Evolutionary conservation across 2,329 filamentous ascomycete species (phyloP).

Genomic region (Geoglossum cookeanum): DNA sequence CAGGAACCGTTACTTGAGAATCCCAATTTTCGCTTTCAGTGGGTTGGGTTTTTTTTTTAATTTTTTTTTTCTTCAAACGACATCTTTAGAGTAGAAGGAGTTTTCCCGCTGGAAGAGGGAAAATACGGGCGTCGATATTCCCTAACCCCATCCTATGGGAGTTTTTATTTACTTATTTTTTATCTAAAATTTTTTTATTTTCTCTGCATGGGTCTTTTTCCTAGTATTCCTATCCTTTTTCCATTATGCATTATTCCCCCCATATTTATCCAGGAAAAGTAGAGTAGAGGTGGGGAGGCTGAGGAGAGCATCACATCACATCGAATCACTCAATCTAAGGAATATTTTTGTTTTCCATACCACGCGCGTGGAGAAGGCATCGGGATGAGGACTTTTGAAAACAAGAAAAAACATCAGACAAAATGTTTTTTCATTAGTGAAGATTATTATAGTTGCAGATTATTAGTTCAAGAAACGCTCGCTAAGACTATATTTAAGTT

Average conservation of each 20-base stretch:
- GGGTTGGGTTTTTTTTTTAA: background rate
- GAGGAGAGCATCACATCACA: background rate
- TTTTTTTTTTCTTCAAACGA: too few species aligned
- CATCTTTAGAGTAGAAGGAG: background rate
- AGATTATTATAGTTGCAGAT: background rate
- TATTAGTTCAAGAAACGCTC: background rate
- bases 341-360: background rate
- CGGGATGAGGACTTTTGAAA: background rate
- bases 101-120: background rate
- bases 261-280: background rate
- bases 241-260: background rate
- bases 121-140: background rate
- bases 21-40: background rate
- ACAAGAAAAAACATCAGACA: background rate
- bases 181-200: background rate
- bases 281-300: background rate
- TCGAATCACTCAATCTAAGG: background rate
- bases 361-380: background rate
- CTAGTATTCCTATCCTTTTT: background rate
- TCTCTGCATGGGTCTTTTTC: background rate
- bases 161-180: background rate
- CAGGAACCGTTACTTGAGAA: background rate
- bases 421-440: background rate
- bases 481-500: background rate
- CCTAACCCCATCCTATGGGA: background rate